Conservation (phyloP, 768 basidiomycete species). For the Omphalotus guepiniiformis region DNA sequence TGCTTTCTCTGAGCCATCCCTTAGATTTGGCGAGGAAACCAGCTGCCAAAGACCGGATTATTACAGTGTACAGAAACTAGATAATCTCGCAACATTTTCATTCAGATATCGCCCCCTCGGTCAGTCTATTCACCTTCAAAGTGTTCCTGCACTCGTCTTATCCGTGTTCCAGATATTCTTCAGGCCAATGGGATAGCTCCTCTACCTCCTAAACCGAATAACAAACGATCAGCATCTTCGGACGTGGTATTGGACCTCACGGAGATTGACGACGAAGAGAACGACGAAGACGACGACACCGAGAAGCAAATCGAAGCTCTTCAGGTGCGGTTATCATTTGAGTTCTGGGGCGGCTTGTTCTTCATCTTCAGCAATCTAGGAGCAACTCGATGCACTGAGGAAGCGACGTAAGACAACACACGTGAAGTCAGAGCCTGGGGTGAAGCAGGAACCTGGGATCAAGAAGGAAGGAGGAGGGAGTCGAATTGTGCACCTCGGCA, state of each 20-base stretch:
- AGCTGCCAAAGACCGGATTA: too few relatives aligned
- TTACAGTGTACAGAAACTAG: background rate
- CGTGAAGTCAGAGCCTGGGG: background rate
- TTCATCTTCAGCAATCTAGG: background rate
- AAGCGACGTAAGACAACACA: background rate
- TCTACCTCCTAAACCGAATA: too few relatives aligned
- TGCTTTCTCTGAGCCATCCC: background rate
- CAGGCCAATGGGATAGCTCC: conserved; percentile 3
- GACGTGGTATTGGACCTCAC: background rate
- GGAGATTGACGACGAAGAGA: background rate
- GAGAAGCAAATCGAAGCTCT: background rate
- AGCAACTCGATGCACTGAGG: background rate
- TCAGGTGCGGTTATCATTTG: background rate
- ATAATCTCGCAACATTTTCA: background rate
- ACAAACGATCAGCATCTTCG: background rate
- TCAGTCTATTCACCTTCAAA: too few relatives aligned
- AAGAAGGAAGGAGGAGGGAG: too few relatives aligned
- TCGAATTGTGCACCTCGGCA: too few relatives aligned
- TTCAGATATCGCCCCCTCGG: conserved; percentile 4
- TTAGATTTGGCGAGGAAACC: background rate
- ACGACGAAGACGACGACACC: conserved; percentile 1
- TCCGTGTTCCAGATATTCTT: background rate
- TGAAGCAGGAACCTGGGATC: background rate
- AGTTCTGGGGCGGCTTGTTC: too few relatives aligned
- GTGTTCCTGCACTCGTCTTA: background rate